A percentile compares a stretch with the other conserved stretches of the same genome.
These are phyloP conservation scores for Sideroxylon spinosum DNA, from an alignment of 179 eudicot species.

Conservation along the genomic window DNA sequence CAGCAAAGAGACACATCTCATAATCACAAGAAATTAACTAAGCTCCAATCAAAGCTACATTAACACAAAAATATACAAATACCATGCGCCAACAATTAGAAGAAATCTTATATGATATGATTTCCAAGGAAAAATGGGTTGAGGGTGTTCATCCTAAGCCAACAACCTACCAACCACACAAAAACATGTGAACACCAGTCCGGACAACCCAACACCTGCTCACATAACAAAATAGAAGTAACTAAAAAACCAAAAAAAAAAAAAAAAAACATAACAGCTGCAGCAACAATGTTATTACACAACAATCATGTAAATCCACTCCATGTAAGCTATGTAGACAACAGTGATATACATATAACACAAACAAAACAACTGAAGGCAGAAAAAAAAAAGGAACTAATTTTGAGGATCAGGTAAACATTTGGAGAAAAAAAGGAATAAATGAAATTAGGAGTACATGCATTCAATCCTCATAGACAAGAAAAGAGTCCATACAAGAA, in stretches of 20 bases:
- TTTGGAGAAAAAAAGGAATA: neutral
- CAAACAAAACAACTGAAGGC: neutral
- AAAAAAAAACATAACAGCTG: neutral
- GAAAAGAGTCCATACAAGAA: neutral
- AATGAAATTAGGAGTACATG: neutral
- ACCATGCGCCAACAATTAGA: neutral
- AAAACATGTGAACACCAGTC: neutral
- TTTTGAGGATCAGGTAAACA: neutral
- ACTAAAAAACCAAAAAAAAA: neutral
- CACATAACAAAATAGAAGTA: too few relatives aligned
- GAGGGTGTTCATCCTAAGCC: neutral
- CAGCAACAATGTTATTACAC: neutral
- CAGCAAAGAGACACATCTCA: neutral
- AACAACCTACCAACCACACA: neutral
- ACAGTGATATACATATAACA: neutral
- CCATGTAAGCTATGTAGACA: neutral
- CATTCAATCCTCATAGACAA: conserved; percentile 6
- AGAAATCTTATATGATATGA: neutral
- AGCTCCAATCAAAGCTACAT: neutral
- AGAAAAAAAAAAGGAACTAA: neutral
- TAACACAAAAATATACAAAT: too few relatives aligned
- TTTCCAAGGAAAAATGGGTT: neutral
- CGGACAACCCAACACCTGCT: too few relatives aligned
- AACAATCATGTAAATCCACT: neutral
- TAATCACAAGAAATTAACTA: neutral